These are phyloP conservation scores for Suillus hirtellus DNA, from an alignment of 768 basidiomycete genomes.

Conservation along the genomic window DNA sequence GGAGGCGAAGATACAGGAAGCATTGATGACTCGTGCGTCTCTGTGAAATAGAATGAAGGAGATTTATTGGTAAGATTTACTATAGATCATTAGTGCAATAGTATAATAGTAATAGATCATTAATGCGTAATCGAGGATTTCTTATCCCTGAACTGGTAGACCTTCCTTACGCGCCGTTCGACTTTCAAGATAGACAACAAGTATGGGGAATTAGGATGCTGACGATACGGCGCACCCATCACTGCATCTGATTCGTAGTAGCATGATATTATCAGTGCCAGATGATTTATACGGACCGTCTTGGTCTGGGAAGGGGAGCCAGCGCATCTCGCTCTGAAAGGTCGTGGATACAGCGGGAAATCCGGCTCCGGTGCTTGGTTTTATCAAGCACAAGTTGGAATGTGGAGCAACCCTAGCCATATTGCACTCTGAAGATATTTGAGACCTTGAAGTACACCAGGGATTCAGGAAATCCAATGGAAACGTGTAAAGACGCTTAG, in stretches of 20 bases:
- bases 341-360: slow-evolving; percentile 19
- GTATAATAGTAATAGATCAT: background rate
- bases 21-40: slow-evolving; percentile 1
- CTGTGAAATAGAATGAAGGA: background rate
- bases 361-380: slow-evolving; percentile 16
- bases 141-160: no score
- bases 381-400: slow-evolving; percentile 31
- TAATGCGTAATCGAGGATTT: background rate
- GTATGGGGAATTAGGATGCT: background rate
- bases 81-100: background rate
- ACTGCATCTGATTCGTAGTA: slow-evolving; percentile 28
- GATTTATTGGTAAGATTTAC: background rate
- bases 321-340: slow-evolving; percentile 32
- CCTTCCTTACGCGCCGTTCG: no score
- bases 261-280: slow-evolving; percentile 29
- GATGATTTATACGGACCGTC: slow-evolving; percentile 35
- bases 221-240: slow-evolving; percentile 21
- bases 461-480: slow-evolving; percentile 24
- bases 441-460: slow-evolving; percentile 32
- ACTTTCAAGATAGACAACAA: background rate
- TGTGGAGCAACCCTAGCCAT: slow-evolving; percentile 33
- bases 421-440: slow-evolving; percentile 29
- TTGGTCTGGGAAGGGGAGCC: slow-evolving; percentile 19
- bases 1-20: slow-evolving; percentile 16
- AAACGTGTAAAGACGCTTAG: slow-evolving; percentile 21